phyloP scores from a whole-genome alignment of 2,329 filamentous ascomycete species.

The Atkinsonella hypoxylon region DNA sequence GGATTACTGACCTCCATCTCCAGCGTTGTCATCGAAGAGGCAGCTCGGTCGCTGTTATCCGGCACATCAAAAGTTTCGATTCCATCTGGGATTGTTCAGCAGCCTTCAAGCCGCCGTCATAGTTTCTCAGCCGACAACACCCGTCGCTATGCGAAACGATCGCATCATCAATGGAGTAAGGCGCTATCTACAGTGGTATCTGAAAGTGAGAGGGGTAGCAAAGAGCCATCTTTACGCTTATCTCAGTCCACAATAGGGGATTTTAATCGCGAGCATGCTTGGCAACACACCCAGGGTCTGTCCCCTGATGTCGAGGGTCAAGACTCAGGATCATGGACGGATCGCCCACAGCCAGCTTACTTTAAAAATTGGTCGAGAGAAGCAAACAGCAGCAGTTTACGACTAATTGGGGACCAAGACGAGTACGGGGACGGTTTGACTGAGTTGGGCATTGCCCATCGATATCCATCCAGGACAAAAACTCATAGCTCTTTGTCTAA shows the following conservation, averaged over 20 bases:
- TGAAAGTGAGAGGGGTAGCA: constrained; percentile 44
- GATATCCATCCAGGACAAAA: constrained; percentile 40
- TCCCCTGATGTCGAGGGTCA: neutral
- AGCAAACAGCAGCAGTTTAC: constrained; percentile 23
- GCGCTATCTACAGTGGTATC: constrained; percentile 53
- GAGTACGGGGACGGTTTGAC: constrained; percentile 53
- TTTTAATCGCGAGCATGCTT: constrained; percentile 31
- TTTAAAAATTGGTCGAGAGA: constrained; percentile 25
- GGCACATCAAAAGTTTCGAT: constrained; percentile 16
- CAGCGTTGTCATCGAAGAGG: constrained; percentile 39
- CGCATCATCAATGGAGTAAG: constrained; percentile 49
- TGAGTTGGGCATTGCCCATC: constrained; percentile 41
- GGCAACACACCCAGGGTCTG: neutral
- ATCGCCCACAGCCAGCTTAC: constrained; percentile 35
- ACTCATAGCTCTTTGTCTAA: constrained; percentile 39
- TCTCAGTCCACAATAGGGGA: constrained; percentile 32
- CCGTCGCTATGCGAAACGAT: constrained; percentile 12
- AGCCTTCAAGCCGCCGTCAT: neutral
- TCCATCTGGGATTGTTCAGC: neutral
- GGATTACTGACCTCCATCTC: constrained; percentile 45
- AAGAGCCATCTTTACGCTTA: constrained; percentile 35
- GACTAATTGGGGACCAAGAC: constrained; percentile 44
- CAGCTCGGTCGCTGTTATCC: constrained; percentile 21
- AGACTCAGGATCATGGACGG: constrained; percentile 18
- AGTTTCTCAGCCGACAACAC: neutral